Base-by-base conservation (phyloP, 2,329 filamentous ascomycete species). In the Microcera coccophila region DNA sequence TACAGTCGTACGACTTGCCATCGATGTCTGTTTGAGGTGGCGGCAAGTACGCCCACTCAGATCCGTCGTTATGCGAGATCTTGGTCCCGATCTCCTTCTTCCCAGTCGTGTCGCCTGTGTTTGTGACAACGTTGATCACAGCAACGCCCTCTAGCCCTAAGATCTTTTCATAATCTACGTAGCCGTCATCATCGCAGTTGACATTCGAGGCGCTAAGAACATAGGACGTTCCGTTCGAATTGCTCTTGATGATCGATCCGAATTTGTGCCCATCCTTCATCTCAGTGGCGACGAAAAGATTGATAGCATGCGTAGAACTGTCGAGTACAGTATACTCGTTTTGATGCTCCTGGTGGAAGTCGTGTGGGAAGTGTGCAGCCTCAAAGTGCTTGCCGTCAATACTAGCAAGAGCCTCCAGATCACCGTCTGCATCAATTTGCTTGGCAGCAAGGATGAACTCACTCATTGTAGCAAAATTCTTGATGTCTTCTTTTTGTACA, bases 91-190 rank as follows among this genome's bases (percentile, higher is more conserved):
- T 75, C 61, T 82, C 84, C 74, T 98, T 98, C 32, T 75, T 72
- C 64, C 83, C 86, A 72, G 95, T 95, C 39, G 76, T 71, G 39
- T 83, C 80, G 24, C 85, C 73, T 19, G 75, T 68, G 59, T 97
- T 97, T 36, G 78, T 74, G 15, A 98, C 88, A 7, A 87, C 71
- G 58, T 98, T 98, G 60, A 90, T 87, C 51, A 98, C 66, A 14
- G 84, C 82, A 38, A 98, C 88, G 33, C 93, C 93, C 65, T 98
- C 91, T 12, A 98, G 74, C 3, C 90, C 90, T 36, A 87, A 79
- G 73, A 96, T 89, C 71, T 95, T 96, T 64, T 98, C 93, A 65
- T 95, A 98, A 62, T 98, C 93, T 34, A 95, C 91, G 59, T 84
- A 96, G 33, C 84, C 90, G 2, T 63, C 55, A 11, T 76, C 70